Base-by-base conservation (phyloP, 192 early-diverging fungal species). In the Pilaira anomala region DNA sequence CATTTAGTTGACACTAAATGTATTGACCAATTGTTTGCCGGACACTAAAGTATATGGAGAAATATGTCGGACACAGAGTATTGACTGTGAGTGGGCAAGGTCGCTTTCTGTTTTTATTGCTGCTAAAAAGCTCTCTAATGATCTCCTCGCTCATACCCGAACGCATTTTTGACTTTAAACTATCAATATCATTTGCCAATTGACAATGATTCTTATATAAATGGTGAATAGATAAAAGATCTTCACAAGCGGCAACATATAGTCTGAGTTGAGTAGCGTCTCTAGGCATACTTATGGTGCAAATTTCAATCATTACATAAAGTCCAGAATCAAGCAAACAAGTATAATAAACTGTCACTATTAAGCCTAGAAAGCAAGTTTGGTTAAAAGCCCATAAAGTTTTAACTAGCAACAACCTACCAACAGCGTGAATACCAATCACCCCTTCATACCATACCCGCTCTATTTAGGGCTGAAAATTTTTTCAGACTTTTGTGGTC, bases 251-350 rank as follows among this genome's bases (percentile, higher is more conserved):
- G 19, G 46, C 46, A 48, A 48, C 46, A 48, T 48, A 48, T 48
- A 48, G 46, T 22, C 46, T 48, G 46, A 48, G 46, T 48, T 48
- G 46, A 48, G 46, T 48, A 48, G 46, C 46, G 46, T 48, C 46
- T 48, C 46, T 48, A 48, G 46, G 46, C 46, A 48, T 48, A 48
- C 46, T 48, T 48, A 48, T 48, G 46, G 19, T 22, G 46, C 19
- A 48, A 48, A 48, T 22, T 48, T 48, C 46, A 48, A 24, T 48
- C 46, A 48, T 48, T 22, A 48, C 18, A 48, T 48, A 48, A 48
- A 48, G 46, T 1, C 18, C 18, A 48, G 46, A 48, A 18, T 48
- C 46, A 48, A 48, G 46, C 46, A 48, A 48, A 24, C 46, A 48
- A 48, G 46, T 22, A 48, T 22, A 48, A 22, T 48, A 48, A 18